Evolutionary conservation across 805 yeast species (phyloP).

Genomic region (Debaryomyces tyrocola): DNA sequence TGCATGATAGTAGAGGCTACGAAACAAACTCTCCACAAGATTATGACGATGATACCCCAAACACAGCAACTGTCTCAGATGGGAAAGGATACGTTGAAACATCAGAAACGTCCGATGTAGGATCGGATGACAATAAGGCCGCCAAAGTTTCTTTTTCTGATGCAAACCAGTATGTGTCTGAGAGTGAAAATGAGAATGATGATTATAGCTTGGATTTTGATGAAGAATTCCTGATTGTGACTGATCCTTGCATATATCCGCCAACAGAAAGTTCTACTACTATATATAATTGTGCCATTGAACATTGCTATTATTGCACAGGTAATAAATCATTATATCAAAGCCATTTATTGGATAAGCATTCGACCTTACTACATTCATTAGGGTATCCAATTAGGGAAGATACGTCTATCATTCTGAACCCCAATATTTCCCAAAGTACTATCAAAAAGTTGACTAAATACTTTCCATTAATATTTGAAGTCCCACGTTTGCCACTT

Average conservation of each 20-base stretch:
- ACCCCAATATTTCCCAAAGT: neutral
- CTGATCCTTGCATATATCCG: conserved; percentile 6
- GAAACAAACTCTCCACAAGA: neutral
- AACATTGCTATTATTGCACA: conserved; percentile 25
- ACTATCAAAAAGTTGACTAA: conserved; percentile 6
- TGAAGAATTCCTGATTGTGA: conserved; percentile 24
- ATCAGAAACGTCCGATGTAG: neutral
- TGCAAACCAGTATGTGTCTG: neutral
- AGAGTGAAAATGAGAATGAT: neutral
- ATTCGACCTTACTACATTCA: conserved; percentile 13
- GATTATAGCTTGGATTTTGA: conserved; percentile 14
- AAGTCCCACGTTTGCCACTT: conserved; percentile 21
- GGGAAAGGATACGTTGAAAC: neutral
- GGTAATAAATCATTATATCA: conserved; percentile 26
- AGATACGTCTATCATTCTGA: neutral
- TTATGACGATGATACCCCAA: neutral
- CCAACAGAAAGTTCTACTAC: neutral
- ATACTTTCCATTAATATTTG: conserved; percentile 22
- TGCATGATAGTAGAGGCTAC: neutral
- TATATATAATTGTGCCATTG: conserved; percentile 25
- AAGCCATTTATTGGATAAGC: conserved; percentile 23
- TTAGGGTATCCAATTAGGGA: conserved; percentile 27
- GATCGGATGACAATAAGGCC: neutral
- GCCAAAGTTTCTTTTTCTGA: neutral
- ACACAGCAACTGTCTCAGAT: neutral